Conservation (phyloP, 768 basidiomycete genomes). For the Trametes cinnabarina region DNA sequence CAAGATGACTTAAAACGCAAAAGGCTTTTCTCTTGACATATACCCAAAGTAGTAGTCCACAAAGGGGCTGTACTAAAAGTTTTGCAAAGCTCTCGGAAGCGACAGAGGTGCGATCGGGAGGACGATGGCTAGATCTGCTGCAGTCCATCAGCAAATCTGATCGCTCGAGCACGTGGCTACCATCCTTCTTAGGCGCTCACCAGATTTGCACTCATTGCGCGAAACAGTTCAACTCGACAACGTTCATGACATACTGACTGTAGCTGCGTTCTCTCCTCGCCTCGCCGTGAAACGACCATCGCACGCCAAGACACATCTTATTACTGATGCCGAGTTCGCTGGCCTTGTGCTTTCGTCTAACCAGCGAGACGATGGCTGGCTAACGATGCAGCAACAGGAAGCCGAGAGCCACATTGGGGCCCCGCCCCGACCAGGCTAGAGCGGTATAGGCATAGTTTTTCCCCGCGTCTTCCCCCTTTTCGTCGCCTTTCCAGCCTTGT, state of each 20-base stretch:
- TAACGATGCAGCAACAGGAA: not conserved
- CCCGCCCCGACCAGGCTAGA: not conserved
- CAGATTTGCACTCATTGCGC: not conserved
- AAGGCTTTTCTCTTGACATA: not conserved
- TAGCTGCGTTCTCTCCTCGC: not conserved
- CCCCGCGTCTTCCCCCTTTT: not conserved
- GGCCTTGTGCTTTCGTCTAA: not conserved
- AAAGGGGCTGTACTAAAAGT: too few species aligned
- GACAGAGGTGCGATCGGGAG: not conserved
- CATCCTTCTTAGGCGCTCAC: not conserved
- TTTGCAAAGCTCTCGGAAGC: too few species aligned
- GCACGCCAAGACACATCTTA: not conserved
- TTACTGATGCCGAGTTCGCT: not conserved
- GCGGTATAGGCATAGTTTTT: conserved; percentile 3
- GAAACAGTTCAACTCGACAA: too few species aligned
- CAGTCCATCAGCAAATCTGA: not conserved
- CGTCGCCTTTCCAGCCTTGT: not conserved
- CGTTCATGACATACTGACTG: too few species aligned
- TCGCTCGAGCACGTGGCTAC: not conserved
- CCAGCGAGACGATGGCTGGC: not conserved
- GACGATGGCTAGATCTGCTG: not conserved
- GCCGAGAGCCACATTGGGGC: not conserved
- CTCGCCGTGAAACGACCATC: not conserved
- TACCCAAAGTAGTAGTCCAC: too few species aligned
- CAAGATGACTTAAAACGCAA: not conserved